Evolutionary conservation across 257 asterid genomes (phyloP), one percentile per base, ranked within the genome.

Genomic region (Primulina huaijiensis): DNA sequence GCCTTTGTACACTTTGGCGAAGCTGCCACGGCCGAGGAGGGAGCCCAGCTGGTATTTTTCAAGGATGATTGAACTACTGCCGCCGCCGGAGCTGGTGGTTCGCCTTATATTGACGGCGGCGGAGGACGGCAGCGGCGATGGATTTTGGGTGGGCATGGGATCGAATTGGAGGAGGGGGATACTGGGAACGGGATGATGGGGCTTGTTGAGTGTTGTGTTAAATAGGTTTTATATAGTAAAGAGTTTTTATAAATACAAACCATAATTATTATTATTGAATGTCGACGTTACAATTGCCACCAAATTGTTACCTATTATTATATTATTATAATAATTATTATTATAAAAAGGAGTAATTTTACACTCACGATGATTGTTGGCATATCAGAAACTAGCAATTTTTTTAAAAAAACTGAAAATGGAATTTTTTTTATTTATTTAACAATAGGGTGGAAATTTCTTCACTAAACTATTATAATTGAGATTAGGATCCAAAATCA

Each of bases 1-100:
- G 57, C 57, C 98, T 8, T 76, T 87, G 79, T 90, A 90, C 0
- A 92, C 98, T 37, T 92, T 92, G 0, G 96, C 98, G 71, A 92
- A 92, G 84, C 92, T 92, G 35, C 98, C 98, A 11, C 98, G 96
- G 78, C 98, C 98, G 46, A 92, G 83, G 25, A 88, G 87, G 69
- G 79, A 89, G 74, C 84, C 82, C 0, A 92, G 82, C 62, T 87
- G 87, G 78, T 92, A 90, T 21, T 84, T 88, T 0, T 87, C 90
- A 58, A 88, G 97, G 50, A 92, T 67, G 34, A 85, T 82, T 2
- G 95, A 73, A 29, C 98, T 90, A 30, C 82, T 81, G 34, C 85
- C 89, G 55, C 57, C 57, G 8, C 79, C 74, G 60, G 84, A 59
- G 14, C 89, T 78, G 57, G 82, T 57, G 72, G 90, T 82, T 68